These are phyloP conservation scores for Kuraishia ogatae DNA, from an alignment of 805 yeast species.

Conservation along the genomic window DNA sequence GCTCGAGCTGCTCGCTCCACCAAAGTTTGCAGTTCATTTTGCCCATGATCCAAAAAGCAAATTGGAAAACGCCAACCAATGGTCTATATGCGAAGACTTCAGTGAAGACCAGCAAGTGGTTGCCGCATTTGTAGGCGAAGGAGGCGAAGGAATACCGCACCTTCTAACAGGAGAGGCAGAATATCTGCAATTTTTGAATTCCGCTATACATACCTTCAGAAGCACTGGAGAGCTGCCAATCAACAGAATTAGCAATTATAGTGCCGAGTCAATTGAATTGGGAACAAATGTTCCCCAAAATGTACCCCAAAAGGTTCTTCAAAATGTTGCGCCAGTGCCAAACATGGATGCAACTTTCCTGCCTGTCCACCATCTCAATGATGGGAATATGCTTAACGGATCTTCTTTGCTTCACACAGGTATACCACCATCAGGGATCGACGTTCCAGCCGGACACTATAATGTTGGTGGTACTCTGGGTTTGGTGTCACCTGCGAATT, in stretches of 20 bases:
- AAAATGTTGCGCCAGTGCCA: too few relatives aligned
- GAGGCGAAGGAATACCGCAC: slow-evolving; percentile 61
- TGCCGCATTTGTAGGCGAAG: slow-evolving; percentile 48
- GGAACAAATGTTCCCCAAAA: background rate
- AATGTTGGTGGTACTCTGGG: background rate
- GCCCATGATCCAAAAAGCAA: slow-evolving; percentile 37
- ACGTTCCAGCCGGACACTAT: background rate
- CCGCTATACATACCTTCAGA: slow-evolving; percentile 12
- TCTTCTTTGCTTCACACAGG: background rate
- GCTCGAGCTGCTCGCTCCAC: slow-evolving; percentile 38
- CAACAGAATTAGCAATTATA: background rate
- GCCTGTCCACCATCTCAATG: background rate
- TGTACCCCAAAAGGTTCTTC: too few relatives aligned
- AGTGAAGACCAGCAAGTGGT: slow-evolving; percentile 79
- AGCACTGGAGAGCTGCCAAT: background rate
- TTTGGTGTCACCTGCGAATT: background rate
- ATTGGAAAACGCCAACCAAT: slow-evolving; percentile 46
- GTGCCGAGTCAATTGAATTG: background rate
- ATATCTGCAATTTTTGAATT: slow-evolving; percentile 23
- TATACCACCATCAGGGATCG: background rate
- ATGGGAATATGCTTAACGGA: background rate
- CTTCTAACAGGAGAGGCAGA: slow-evolving; percentile 47
- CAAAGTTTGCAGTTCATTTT: slow-evolving; percentile 74
- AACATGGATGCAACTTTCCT: background rate
- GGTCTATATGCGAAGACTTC: slow-evolving; percentile 81